Evolutionary conservation across 2,329 filamentous ascomycete species (phyloP), one percentile per base, ranked within the genome.

Genomic region (Xylariaceae sp.): DNA sequence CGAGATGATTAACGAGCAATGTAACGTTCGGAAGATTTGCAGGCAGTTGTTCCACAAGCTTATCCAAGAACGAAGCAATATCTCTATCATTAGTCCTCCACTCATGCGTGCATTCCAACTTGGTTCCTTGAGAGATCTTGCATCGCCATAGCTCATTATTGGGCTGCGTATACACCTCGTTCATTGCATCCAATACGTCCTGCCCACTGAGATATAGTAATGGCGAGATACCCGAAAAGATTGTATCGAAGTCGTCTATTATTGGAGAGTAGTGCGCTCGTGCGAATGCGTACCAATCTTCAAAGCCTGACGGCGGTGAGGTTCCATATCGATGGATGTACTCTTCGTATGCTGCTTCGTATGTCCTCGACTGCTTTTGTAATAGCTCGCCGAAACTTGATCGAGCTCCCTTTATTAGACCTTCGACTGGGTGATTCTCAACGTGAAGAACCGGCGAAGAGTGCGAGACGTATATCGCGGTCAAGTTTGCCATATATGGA

Each of bases 211-310:
- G 31, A 4, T 54, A 65, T 51, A 69, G 66, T 38, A 80, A 75
- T 0, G 75, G 77, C 0, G 63, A 60, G 1, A 81, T 56, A 0
- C 63, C 54, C 0, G 73, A 52, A 39, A 71, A 62, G 2, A 81
- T 75, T 1, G 60, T 66, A 38, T 80, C 74, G 28, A 76, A 80
- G 2, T 80, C 73, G 51, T 80, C 77, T 31, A 80, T 77, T n/a
- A 80, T 68, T 0, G 67, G 66, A 0, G 76, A 78, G 2, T 71
- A 31, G 1, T 75, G 62, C 0, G 57, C 55, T 1, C 59, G 45
- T 1, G 77, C 76, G 44, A 70, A 79, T 1, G 68, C 56, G 18
- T 69, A 75, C 78, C 77, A 81, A 3, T 55, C 62, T 1, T 73
- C 62, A 31, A 80, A 80, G 0, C 78, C 77, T 0, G 66, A 63